These are phyloP conservation scores for Aspergillus hancockii DNA, from an alignment of 495 filamentous ascomycete genomes.

Conservation along the genomic window DNA sequence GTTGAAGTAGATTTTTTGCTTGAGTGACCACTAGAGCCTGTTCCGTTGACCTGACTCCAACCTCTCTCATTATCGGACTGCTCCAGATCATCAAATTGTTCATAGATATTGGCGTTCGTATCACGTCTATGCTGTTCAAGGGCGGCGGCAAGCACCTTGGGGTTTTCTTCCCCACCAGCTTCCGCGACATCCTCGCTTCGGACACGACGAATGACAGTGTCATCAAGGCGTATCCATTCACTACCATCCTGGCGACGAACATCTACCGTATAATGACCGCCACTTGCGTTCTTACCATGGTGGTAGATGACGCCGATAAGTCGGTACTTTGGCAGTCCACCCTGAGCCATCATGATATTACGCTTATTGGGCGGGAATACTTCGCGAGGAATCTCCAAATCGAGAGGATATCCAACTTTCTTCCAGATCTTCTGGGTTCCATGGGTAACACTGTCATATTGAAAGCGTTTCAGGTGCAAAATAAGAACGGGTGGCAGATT, in stretches of 20 bases:
- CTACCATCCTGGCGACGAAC: conserved; percentile 88
- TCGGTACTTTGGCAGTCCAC: conserved; percentile 74
- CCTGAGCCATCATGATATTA: conserved; percentile 59
- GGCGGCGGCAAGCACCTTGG: conserved; percentile 64
- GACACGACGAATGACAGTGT: conserved; percentile 85
- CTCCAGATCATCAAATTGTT: conserved; percentile 65
- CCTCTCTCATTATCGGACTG: conserved; percentile 60
- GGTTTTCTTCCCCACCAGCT: conserved; percentile 77
- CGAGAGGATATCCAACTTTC: conserved; percentile 90
- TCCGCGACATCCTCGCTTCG: conserved; percentile 89
- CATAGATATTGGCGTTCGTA: conserved; percentile 65
- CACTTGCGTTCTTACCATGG: conserved; percentile 92
- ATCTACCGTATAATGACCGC: conserved; percentile 96
- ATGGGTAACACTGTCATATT: conserved; percentile 81
- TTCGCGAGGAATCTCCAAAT: conserved; percentile 91
- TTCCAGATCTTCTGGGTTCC: conserved; percentile 99
- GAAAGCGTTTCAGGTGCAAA: conserved; percentile 94
- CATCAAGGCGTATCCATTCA: conserved; percentile 95
- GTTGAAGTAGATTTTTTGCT: conserved; percentile 68
- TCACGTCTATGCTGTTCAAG: conserved; percentile 66
- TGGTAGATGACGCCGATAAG: conserved; percentile 95
- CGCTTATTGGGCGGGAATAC: conserved; percentile 79
- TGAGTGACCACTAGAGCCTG: conserved; percentile 41
- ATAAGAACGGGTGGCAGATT: conserved; percentile 89
- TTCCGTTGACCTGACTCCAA: conserved; percentile 83